Base-by-base conservation (phyloP, 2,329 filamentous ascomycete species). In the Neonectria ditissima region DNA sequence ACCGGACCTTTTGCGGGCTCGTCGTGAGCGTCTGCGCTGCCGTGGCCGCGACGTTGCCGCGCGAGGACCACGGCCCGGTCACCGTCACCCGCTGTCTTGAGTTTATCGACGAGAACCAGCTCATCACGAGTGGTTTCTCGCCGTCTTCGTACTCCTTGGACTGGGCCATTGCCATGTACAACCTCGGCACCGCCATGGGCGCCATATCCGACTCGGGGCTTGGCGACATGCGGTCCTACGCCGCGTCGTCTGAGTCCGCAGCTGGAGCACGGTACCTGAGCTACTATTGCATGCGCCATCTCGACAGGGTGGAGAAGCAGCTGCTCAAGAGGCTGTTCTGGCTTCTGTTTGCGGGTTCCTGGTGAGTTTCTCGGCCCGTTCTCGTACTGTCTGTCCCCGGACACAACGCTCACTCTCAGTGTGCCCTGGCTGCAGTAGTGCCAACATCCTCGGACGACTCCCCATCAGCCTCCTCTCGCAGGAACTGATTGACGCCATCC, bases 141-240 rank as follows among this genome's bases (percentile, higher is more conserved):
- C 58, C 59, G 10, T 52, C 69, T 0, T 47, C 59, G 0, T 79
- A 76, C 48, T 73, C 72, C 2, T 58, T 79, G 1, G 77, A 80
- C 48, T 79, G 76, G 67, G 78, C 77, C 62, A 72, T 78, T 18
- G 73, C 77, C 22, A 75, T 77, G 68, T 80, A 80, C 55, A 78
- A 80, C 37, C 58, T 80, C 4, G 73, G 74, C 3, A 70, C 61
- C 1, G 71, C 77, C 0, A 62, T 73, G 7, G 52, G 64, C 8
- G 68, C 70, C 1, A 48, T 64, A 1, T 32, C 57, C 0, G 59
- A 69, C 1, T 55, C 61, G 1, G 69, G 69, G 0, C 14, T 65
- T 11, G 53, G 65, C 1, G 63, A 69, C 2, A 69, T 73, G 55
- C 64, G 65, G 9, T 63, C 69, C 44, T 73, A 71, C 59, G 64